Conservation (phyloP, 495 filamentous ascomycete genomes). For the Annulohypoxylon nitens region DNA sequence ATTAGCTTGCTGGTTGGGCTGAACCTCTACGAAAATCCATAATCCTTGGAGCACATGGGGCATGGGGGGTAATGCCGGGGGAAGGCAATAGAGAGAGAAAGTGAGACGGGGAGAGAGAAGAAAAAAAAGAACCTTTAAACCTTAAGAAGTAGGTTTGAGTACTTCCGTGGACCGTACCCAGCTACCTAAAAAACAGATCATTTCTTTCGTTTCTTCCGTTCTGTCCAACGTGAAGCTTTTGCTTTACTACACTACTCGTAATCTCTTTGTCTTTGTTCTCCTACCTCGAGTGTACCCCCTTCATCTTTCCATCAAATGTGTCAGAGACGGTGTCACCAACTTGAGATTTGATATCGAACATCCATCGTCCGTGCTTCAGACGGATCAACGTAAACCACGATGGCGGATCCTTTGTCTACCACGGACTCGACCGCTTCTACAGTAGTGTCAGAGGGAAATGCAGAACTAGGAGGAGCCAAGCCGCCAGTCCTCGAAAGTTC, state of each 20-base stretch:
- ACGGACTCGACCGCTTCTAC: constrained; percentile 22
- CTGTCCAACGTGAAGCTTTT: constrained; percentile 26
- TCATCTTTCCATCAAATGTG: constrained; percentile 20
- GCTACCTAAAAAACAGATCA: constrained; percentile 28
- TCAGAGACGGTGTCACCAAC: constrained; percentile 1
- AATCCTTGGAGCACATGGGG: constrained; percentile 16
- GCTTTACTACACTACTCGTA: background rate
- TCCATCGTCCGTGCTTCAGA: constrained; percentile 2
- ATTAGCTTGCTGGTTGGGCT: constrained; percentile 48
- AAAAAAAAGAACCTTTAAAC: constrained; percentile 5
- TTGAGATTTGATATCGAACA: constrained; percentile 18
- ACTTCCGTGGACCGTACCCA: constrained; percentile 19
- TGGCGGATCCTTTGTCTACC: constrained; percentile 29
- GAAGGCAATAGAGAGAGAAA: constrained; percentile 11
- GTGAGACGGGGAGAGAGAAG: constrained; percentile 5
- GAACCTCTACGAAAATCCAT: constrained; percentile 35
- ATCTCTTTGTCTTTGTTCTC: background rate
- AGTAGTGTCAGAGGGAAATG: constrained; percentile 9
- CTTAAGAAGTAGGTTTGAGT: constrained; percentile 19
- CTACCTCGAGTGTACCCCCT: background rate
- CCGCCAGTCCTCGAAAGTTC: constrained; percentile 27
- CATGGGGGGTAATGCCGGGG: constrained; percentile 9
- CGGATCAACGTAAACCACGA: constrained; percentile 31
- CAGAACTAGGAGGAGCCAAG: constrained; percentile 23
- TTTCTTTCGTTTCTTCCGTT: constrained; percentile 8